Evolutionary conservation across 2,329 filamentous ascomycete genomes (phyloP).

Genomic region (Rachicladosporium sp.): DNA sequence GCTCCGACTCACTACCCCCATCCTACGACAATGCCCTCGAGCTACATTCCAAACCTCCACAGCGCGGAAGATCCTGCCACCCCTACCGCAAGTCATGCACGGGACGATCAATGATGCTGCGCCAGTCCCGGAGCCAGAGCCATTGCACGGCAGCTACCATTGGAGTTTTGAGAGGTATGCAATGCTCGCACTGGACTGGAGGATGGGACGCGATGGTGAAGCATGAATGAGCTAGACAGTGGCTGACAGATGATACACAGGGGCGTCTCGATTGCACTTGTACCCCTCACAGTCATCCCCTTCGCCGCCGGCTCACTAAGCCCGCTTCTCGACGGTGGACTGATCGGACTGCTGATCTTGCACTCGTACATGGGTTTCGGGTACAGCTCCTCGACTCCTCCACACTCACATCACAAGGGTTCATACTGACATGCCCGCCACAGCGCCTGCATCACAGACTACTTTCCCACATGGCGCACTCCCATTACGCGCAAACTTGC

Average conservation of each 20-base stretch:
- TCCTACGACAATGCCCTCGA: conserved; percentile 34
- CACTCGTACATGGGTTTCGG: conserved; percentile 96
- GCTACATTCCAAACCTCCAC: conserved; percentile 80
- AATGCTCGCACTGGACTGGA: no score
- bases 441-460: conserved; percentile 71
- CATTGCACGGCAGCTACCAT: conserved; percentile 90
- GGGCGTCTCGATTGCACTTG: conserved; percentile 58
- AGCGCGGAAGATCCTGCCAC: conserved; percentile 64
- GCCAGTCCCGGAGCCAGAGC: conserved; percentile 56
- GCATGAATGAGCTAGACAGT: conserved; percentile 1
- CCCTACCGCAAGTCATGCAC: conserved; percentile 49
- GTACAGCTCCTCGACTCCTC: no score
- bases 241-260: not conserved
- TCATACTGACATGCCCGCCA: not conserved
- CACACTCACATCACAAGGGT: no score
- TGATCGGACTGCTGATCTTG: conserved; percentile 71
- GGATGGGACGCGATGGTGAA: conserved; percentile 4
- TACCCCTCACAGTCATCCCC: conserved; percentile 79
- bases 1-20: conserved; percentile 17
- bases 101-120: conserved; percentile 72
- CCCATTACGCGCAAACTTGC: conserved; percentile 55
- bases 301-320: conserved; percentile 88
- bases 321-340: conserved; percentile 72
- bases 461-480: conserved; percentile 62
- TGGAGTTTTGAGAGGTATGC: conserved; percentile 93